These are phyloP conservation scores for Fusarium humuli DNA, from an alignment of 2,329 filamentous ascomycete species.

Conservation along the genomic window DNA sequence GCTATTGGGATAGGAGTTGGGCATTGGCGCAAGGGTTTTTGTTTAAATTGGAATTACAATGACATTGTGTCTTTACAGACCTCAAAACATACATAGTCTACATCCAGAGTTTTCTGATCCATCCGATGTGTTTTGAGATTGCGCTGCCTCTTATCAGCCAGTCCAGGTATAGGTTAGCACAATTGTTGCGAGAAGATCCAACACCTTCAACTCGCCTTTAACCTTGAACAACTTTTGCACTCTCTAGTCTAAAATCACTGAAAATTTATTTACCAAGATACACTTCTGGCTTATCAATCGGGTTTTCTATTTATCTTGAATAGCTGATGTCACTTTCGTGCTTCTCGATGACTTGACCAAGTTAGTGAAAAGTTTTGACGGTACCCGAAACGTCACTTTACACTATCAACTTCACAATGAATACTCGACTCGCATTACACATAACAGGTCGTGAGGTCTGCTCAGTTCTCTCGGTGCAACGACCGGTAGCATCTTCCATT, in stretches of 20 bases:
- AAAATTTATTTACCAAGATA: background rate
- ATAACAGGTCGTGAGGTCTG: background rate
- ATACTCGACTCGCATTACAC: background rate
- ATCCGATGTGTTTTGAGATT: background rate
- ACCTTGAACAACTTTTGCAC: background rate
- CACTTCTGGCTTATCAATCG: background rate
- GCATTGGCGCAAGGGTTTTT: constrained; percentile 19
- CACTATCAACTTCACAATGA: constrained; percentile 12
- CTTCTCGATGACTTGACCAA: background rate
- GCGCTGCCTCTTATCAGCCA: background rate
- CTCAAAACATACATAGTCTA: background rate
- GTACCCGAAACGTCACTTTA: background rate
- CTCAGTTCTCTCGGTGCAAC: background rate
- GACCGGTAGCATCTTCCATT: background rate
- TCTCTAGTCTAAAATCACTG: background rate
- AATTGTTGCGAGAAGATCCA: background rate
- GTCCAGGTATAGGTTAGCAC: background rate
- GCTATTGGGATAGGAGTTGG: background rate
- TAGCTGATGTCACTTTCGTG: background rate
- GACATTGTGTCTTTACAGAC: background rate
- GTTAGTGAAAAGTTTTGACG: background rate
- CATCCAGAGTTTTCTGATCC: background rate
- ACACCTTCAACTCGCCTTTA: background rate
- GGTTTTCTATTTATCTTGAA: background rate
- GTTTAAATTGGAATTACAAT: background rate